Percentiles rank a stretch among this genome's conserved stretches.
Conservation (phyloP, 2,329 filamentous ascomycete species). For the Moelleriella libera region DNA sequence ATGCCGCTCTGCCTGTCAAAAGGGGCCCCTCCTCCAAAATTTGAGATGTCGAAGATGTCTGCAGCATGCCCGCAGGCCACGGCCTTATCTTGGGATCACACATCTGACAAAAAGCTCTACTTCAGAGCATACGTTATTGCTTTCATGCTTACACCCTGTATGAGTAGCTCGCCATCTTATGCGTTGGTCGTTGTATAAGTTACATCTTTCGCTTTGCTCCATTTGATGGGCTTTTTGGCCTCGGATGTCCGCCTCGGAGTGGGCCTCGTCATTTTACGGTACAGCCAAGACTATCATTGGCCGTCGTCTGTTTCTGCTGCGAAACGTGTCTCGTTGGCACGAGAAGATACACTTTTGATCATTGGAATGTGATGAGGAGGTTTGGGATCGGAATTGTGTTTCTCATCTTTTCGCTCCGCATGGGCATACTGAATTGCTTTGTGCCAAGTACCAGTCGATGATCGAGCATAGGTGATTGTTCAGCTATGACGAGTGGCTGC, state of each 20-base stretch:
- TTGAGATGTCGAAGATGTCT: neutral
- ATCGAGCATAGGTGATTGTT: neutral
- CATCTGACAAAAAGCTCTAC: slow-evolving; percentile 8
- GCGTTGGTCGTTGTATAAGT: slow-evolving; percentile 7
- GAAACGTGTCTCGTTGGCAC: neutral
- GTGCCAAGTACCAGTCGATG: neutral
- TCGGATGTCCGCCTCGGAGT: neutral
- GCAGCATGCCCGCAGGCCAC: neutral
- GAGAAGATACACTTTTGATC: neutral
- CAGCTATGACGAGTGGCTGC: neutral
- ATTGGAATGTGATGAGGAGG: slow-evolving; percentile 1
- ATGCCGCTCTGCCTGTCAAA: slow-evolving; percentile 4
- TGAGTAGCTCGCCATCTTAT: slow-evolving; percentile 10
- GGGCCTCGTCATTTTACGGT: slow-evolving; percentile 1
- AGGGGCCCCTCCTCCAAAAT: neutral
- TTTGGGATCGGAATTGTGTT: neutral
- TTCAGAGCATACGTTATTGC: slow-evolving; percentile 15
- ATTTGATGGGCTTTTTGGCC: slow-evolving; percentile 5
- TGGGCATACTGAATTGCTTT: neutral
- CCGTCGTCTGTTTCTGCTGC: neutral
- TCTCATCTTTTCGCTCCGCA: slow-evolving; percentile 1
- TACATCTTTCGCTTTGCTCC: slow-evolving; percentile 10
- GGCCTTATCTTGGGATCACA: neutral
- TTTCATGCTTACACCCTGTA: slow-evolving; percentile 18
- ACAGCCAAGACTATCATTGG: neutral